phyloP scores from a whole-genome alignment of 495 filamentous ascomycete species.

The Cercophora sp. region DNA sequence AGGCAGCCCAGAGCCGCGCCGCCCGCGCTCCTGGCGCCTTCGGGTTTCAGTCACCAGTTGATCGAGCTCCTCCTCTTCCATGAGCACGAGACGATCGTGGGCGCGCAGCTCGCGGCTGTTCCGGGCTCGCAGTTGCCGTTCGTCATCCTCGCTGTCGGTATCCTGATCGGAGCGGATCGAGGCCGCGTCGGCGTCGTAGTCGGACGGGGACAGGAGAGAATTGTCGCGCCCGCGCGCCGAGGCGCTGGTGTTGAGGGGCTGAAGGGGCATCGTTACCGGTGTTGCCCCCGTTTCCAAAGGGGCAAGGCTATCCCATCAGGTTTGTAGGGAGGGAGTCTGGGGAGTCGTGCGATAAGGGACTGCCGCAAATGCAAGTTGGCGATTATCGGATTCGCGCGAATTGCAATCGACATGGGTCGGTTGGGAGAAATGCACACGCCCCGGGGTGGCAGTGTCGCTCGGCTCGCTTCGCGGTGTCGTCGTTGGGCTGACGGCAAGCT shows the following conservation, averaged over 20 bases:
- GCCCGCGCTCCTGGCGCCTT: constrained; percentile 45
- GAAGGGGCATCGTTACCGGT: constrained; percentile 16
- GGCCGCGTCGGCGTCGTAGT: constrained; percentile 65
- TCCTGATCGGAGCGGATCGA: constrained; percentile 69
- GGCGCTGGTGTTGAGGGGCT: constrained; percentile 24
- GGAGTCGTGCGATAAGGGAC: no score
- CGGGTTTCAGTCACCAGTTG: constrained; percentile 59
- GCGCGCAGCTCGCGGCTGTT: constrained; percentile 67
- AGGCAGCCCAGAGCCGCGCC: constrained; percentile 43
- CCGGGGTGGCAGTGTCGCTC: no score
- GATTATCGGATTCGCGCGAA: no score
- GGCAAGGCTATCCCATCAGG: no score
- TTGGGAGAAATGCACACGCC: no score
- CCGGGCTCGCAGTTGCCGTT: constrained; percentile 57
- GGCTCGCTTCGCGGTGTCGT: no score
- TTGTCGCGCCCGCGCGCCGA: constrained; percentile 20
- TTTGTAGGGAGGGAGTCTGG: no score
- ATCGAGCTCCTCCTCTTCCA: constrained; percentile 87
- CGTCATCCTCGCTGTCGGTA: constrained; percentile 73
- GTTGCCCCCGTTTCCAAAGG: no score
- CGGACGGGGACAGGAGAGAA: constrained; percentile 57
- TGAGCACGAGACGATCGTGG: constrained; percentile 71
- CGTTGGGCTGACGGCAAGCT: no score
- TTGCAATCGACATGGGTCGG: no score
- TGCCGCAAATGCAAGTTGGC: no score